Evolutionary conservation across 2,329 filamentous ascomycete species (phyloP), one percentile per base, ranked within the genome.

Genomic region (Neonectria faginata): DNA sequence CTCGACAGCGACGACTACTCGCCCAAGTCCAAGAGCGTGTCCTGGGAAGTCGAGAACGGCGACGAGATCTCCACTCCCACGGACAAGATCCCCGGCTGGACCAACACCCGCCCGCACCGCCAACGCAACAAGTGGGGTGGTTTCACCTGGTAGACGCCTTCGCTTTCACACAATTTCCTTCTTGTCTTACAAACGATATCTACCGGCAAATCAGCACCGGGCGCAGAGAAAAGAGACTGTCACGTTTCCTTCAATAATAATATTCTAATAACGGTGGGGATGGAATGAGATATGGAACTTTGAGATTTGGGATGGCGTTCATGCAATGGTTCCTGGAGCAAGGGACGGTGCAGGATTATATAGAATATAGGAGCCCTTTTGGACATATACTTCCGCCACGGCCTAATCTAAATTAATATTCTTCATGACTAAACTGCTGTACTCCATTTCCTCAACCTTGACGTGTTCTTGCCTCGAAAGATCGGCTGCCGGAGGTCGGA

Each of bases 1-100:
- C 69, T 76, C 22, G 62, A 72, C 59, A 74, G 70, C 44, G 64
- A 74, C 16, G 71, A 74, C 42, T 66, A 67, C 60, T 73, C 69
- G 61, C 65, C 67, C 67, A 70, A 67, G 54, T 72, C 69, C 59
- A 74, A 71, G 73, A 65, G 65, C 67, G 71, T 68, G 36, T 67
- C 72, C 22, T 52, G 64, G 20, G 62, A 74, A 27, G 53, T 74
- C 18, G 67, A 72, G 16, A 67, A 67, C 22, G 73, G 73, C n/a
- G 64, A 69, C 11, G 54, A 60, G 25, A 74, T 74, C 36, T 67
- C 71, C 11, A 65, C 66, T 1, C 71, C 73, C 1, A 65, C 58
- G 25, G 33, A 65, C 57, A 68, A 70, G 60, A 74, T 74, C 22
- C 73, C 73, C n/a, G 56, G 70, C 6, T 73, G 63, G 62, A 60